These are phyloP conservation scores for Ricinus communis DNA, from an alignment of 345 rosid species.

Conservation along the genomic window DNA sequence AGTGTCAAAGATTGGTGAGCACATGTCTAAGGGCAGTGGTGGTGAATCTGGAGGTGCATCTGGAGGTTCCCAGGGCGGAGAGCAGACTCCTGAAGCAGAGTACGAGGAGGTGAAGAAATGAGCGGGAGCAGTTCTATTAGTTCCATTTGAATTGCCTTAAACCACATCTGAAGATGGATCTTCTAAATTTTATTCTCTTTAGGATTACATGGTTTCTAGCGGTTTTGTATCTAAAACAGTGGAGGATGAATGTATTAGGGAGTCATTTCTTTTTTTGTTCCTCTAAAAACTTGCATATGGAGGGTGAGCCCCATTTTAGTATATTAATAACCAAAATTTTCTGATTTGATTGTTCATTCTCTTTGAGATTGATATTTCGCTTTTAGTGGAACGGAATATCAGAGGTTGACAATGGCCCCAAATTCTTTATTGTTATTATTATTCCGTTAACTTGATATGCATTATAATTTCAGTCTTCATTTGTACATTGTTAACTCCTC, in stretches of 20 bases:
- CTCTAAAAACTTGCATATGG: slow-evolving; percentile 2
- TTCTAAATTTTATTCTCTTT: background rate
- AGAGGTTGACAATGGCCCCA: no score
- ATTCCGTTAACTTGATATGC: no score
- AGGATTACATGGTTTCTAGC: slow-evolving; percentile 3
- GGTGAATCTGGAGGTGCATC: slow-evolving; percentile 18
- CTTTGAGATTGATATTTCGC: no score
- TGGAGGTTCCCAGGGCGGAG: slow-evolving; percentile 25
- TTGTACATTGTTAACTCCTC: no score
- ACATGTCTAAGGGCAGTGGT: slow-evolving; percentile 32
- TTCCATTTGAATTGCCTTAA: background rate
- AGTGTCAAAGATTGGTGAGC: slow-evolving; percentile 39
- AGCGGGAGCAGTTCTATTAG: background rate
- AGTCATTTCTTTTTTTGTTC: background rate
- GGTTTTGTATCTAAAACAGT: slow-evolving; percentile 21
- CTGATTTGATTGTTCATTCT: background rate
- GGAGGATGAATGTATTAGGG: slow-evolving; percentile 15
- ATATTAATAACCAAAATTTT: slow-evolving; percentile 13
- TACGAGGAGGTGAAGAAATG: slow-evolving; percentile 42
- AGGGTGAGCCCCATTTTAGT: slow-evolving; percentile 5
- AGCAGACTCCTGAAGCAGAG: slow-evolving; percentile 37
- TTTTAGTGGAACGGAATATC: no score
- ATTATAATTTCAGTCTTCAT: no score
- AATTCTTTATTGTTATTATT: no score
- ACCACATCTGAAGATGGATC: background rate